phyloP scores from a whole-genome alignment of 179 eudicot genomes.

The Amaranthus tricolor region DNA sequence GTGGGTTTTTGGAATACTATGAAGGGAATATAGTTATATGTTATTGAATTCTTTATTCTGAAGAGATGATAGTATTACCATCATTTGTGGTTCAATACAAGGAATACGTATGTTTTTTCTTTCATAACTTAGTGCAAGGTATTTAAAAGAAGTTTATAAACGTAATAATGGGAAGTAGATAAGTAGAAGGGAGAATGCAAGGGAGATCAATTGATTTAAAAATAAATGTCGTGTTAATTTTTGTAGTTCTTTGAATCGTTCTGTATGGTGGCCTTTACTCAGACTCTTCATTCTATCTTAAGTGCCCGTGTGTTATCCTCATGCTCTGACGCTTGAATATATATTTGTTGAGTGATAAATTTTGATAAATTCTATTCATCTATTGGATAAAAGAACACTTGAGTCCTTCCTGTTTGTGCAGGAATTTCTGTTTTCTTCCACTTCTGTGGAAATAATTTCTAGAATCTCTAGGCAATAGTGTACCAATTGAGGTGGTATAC shows the following conservation, averaged over 20 bases:
- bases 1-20: background rate
- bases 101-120: background rate
- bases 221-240: background rate
- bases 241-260: background rate
- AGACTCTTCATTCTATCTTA: too few relatives aligned
- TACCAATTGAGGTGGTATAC: too few relatives aligned
- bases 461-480: background rate
- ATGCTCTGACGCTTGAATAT: too few relatives aligned
- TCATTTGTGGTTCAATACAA: background rate
- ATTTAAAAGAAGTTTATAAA: too few relatives aligned
- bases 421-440: background rate
- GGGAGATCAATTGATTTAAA: background rate
- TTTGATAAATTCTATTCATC: background rate
- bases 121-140: too few relatives aligned
- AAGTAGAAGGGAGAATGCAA: background rate
- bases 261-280: too few relatives aligned
- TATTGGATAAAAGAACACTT: background rate
- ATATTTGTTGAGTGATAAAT: background rate
- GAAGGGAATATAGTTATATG: background rate
- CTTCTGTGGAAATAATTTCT: too few relatives aligned
- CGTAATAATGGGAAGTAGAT: too few relatives aligned
- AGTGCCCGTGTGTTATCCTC: too few relatives aligned
- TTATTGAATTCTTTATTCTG: too few relatives aligned
- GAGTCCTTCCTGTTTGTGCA: background rate
- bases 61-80: background rate